Percentiles rank a stretch among this genome's conserved stretches.
phyloP scores from a whole-genome alignment of 257 asterid genomes.

The Przewalskia tangutica region DNA sequence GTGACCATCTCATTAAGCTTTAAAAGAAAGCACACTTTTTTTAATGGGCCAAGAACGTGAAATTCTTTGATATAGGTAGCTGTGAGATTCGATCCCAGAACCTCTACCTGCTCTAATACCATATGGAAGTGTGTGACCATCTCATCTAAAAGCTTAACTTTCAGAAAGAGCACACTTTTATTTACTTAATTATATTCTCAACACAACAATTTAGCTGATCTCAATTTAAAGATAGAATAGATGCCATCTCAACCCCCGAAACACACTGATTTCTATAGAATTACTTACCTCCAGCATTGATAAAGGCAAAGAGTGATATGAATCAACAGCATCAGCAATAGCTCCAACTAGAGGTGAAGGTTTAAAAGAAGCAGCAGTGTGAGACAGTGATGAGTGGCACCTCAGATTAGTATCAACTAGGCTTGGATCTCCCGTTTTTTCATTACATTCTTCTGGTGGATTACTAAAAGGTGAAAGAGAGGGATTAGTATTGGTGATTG shows the following conservation, averaged over 20 bases:
- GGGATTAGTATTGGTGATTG: constrained; percentile 5
- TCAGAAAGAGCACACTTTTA: too few species aligned
- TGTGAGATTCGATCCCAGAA: too few species aligned
- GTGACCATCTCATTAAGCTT: too few species aligned
- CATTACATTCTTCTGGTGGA: constrained; percentile 9
- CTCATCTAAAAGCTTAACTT: too few species aligned
- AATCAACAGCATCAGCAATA: constrained; percentile 36
- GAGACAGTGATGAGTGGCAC: constrained; percentile 78
- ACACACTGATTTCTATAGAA: neutral
- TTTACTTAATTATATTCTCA: too few species aligned
- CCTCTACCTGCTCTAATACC: too few species aligned
- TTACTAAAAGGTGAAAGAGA: constrained; percentile 1
- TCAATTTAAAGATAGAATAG: neutral
- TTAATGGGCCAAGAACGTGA: too few species aligned
- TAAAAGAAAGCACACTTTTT: too few species aligned
- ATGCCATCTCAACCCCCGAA: too few species aligned
- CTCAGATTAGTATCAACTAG: constrained; percentile 45
- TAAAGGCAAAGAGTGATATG: constrained; percentile 72
- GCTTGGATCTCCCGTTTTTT: constrained; percentile 22
- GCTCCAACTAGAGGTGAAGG: constrained; percentile 36
- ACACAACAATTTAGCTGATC: neutral
- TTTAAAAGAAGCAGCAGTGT: constrained; percentile 49
- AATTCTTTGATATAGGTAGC: too few species aligned
- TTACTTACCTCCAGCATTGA: constrained; percentile 71
- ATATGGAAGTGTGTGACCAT: too few species aligned